Evolutionary conservation across 208 protist genomes (phyloP).

Genomic region (Trypanosoma vivax): DNA sequence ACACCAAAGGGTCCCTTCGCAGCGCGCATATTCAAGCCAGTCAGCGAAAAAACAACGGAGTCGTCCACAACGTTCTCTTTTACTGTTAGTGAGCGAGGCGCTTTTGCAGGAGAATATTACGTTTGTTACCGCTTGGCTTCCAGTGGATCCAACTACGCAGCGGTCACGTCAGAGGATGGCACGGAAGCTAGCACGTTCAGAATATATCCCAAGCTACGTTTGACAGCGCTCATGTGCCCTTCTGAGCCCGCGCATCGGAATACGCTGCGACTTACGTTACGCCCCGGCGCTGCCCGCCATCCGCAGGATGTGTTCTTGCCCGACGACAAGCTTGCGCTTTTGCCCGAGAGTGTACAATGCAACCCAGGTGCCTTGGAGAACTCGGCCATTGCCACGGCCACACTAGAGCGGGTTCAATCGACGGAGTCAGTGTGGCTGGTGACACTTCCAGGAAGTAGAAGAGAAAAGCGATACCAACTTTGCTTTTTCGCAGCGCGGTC

Average conservation of each 20-base stretch:
- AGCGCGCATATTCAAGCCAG: conserved; percentile 35
- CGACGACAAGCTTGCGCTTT: too few relatives aligned
- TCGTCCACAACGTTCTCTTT: conserved; percentile 40
- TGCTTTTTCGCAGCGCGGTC: too few relatives aligned
- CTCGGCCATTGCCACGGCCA: too few relatives aligned
- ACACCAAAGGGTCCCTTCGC: conserved; percentile 48
- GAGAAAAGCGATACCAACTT: too few relatives aligned
- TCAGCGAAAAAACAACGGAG: conserved; percentile 18
- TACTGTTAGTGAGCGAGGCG: conserved; percentile 26
- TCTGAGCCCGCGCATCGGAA: conserved; percentile 39
- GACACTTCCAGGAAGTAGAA: too few relatives aligned
- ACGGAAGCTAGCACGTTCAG: conserved; percentile 38
- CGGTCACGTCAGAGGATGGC: conserved; percentile 37
- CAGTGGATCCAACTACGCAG: conserved; percentile 28
- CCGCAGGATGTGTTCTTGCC: conserved; percentile 57
- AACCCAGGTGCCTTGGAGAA: too few relatives aligned
- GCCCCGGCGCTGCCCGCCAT: conserved; percentile 29
- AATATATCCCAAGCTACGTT: conserved; percentile 47
- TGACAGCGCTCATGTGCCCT: conserved; percentile 23
- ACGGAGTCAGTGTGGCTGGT: too few relatives aligned
- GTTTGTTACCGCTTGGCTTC: conserved; percentile 54
- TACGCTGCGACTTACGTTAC: conserved; percentile 59
- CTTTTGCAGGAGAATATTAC: conserved; percentile 76
- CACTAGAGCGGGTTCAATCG: too few relatives aligned
- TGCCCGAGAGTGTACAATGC: too few relatives aligned